These are phyloP conservation scores for Aureobasidium sp. DNA, from an alignment of 2,329 filamentous ascomycete genomes.

Conservation along the genomic window DNA sequence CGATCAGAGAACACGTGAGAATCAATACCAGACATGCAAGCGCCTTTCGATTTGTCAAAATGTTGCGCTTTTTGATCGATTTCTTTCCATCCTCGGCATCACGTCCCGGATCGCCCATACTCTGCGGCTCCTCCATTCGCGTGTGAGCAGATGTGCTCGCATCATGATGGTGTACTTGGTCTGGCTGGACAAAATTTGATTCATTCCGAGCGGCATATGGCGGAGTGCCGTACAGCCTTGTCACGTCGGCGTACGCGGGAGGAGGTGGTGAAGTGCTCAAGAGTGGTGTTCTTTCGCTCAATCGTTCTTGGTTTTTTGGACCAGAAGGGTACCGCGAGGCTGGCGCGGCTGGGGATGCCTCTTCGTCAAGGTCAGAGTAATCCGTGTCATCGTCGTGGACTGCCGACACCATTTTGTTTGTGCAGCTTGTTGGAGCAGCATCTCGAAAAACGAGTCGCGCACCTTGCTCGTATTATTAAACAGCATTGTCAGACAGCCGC, in stretches of 20 bases:
- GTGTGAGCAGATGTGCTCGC: background rate
- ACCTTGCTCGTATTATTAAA: background rate
- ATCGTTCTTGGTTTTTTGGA: background rate
- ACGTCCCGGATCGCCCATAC: background rate
- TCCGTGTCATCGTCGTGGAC: constrained; percentile 12
- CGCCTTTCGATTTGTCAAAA: background rate
- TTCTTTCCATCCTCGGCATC: background rate
- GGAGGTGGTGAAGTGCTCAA: constrained; percentile 12
- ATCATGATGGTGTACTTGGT: background rate
- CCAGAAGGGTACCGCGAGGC: background rate
- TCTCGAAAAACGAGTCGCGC: background rate
- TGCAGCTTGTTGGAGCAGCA: background rate
- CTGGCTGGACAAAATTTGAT: background rate
- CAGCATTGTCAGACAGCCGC: background rate
- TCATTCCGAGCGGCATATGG: background rate
- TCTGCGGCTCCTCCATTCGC: background rate
- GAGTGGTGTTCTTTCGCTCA: constrained; percentile 13
- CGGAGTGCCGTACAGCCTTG: background rate
- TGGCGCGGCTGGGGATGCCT: background rate
- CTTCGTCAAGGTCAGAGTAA: constrained; percentile 11
- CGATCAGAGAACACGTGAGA: background rate
- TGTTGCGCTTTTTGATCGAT: background rate
- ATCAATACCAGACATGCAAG: background rate
- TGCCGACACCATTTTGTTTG: constrained; percentile 1
- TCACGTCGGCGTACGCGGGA: constrained; percentile 15